Evolutionary conservation across 495 filamentous ascomycete genomes (phyloP), one percentile per base, ranked within the genome.

Genomic region (Bombardia bombarda): DNA sequence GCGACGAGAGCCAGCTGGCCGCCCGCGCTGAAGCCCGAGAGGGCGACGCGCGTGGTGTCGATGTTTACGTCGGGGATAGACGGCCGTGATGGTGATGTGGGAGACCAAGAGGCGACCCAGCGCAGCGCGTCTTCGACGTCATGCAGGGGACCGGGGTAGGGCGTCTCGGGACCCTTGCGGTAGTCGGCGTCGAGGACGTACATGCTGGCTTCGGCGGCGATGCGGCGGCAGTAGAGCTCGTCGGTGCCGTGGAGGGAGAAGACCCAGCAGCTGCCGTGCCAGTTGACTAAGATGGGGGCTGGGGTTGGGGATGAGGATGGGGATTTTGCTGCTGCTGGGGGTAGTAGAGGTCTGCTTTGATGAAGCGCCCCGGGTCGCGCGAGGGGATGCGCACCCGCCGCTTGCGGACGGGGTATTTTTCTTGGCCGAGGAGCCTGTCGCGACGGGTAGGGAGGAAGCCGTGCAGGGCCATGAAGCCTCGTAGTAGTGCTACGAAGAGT

Each of bases 101-200:
- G 8, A 14, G 32, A 17, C 14, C 12, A 14, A 14, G n/a, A 19
- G n/a, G 17, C 34, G 3, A 22, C 18, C 34, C 34, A 37, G 4
- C 19, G 17, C 17, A 37, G 19, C 17, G 17, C 18, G 10, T 37
- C 34, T n/a, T 37, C 34, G 34, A 37, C 34, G 12, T 37, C 34
- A 3, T 37, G 6, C 2, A 37, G 18, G 9, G 17, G 5, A n/a
- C 5, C 9, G 1, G 34, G 34, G 34, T 17, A 21, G 34, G 34
- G 34, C 9, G 21, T 6, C 8, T 37, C 34, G 9, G 34, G 34
- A 21, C 2, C 34, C 20, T 37, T 37, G 34, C 17, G 34, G 19
- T 37, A 37, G 34, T 37, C 34, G 34, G 34, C 34, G 34, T 37
- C 34, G 18, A 37, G 17, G 10, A 37, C 34, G 17, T 21, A 9